Percentiles rank a stretch among this genome's conserved stretches.
phyloP scores from a whole-genome alignment of 805 yeast genomes.

The Schwanniomyces polymorphus region DNA sequence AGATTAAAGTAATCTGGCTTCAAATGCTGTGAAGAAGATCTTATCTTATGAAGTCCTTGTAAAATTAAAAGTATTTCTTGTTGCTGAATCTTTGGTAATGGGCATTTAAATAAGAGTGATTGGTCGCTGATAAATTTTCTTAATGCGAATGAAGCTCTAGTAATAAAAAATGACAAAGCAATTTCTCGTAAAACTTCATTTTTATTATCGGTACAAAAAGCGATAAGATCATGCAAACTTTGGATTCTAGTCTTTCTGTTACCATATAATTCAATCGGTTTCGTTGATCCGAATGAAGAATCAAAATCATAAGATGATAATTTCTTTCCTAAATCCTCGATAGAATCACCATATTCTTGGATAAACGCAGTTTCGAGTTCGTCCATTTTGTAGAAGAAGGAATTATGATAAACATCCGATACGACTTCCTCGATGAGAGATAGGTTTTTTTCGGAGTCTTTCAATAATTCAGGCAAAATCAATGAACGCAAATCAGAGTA shows the following conservation, averaged over 20 bases:
- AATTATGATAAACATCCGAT: constrained; percentile 53
- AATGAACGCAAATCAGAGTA: constrained; percentile 42
- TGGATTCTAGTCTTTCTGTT: constrained; percentile 50
- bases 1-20: constrained; percentile 6
- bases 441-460: constrained; percentile 7
- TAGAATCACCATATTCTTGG: constrained; percentile 15
- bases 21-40: constrained; percentile 2
- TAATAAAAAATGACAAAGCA: constrained; percentile 41
- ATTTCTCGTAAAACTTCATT: constrained; percentile 20
- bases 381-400: constrained; percentile 59
- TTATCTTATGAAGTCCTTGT: constrained; percentile 28
- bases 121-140: constrained; percentile 66
- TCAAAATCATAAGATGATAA: constrained; percentile 45
- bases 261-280: constrained; percentile 41
- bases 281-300: constrained; percentile 64
- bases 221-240: constrained; percentile 57
- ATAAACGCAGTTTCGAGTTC: constrained; percentile 46
- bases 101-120: constrained; percentile 57
- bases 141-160: constrained; percentile 61
- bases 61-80: constrained; percentile 55
- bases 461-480: constrained; percentile 40
- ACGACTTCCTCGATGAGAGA: constrained; percentile 44
- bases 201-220: constrained; percentile 20
- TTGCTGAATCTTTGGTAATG: constrained; percentile 65
- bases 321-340: constrained; percentile 35